These are phyloP conservation scores for Pulveroboletus ravenelii DNA, from an alignment of 768 basidiomycete species.

Conservation along the genomic window DNA sequence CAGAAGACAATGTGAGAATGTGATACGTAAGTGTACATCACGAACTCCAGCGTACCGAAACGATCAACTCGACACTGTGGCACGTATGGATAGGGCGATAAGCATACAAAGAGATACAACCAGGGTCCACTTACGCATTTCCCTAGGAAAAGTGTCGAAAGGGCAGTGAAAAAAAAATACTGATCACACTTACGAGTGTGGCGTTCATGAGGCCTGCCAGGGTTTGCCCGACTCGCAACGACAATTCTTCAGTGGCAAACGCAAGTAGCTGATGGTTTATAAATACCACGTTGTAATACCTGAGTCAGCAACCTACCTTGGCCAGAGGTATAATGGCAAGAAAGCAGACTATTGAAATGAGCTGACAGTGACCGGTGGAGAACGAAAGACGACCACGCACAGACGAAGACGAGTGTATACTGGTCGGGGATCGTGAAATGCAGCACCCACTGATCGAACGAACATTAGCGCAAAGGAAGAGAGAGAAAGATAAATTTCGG, in stretches of 20 bases:
- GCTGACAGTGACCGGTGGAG: background rate
- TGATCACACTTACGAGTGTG: conserved; percentile 53
- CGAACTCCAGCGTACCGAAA: conserved; percentile 47
- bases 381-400: conserved; percentile 39
- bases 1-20: background rate
- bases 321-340: conserved; percentile 82
- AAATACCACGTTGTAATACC: background rate
- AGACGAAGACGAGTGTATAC: conserved; percentile 67
- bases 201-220: conserved; percentile 83
- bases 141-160: conserved; percentile 17
- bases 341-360: conserved; percentile 55
- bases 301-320: conserved; percentile 41
- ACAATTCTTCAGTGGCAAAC: conserved; percentile 83
- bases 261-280: conserved; percentile 52
- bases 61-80: conserved; percentile 53
- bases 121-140: conserved; percentile 26
- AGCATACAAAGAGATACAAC: background rate
- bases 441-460: conserved; percentile 57
- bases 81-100: background rate
- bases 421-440: conserved; percentile 51
- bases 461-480: background rate
- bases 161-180: background rate
- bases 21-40: background rate
- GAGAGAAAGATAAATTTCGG: background rate
- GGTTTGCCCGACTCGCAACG: conserved; percentile 77